Percentiles rank a stretch among this genome's conserved stretches.
phyloP scores from a whole-genome alignment of 2,329 filamentous ascomycete species.

The Chalara sp. region DNA sequence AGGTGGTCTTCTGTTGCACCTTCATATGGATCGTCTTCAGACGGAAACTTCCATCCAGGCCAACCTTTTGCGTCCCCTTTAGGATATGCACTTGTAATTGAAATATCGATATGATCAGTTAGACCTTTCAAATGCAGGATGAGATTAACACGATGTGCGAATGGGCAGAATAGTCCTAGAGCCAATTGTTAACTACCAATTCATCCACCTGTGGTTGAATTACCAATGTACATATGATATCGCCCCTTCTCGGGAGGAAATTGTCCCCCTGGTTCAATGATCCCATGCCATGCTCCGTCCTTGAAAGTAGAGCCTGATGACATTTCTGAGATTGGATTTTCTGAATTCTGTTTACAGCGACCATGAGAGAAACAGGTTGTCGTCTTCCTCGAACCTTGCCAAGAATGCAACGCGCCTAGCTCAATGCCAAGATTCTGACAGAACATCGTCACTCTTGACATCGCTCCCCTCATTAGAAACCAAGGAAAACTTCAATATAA shows the following conservation, averaged over 20 bases:
- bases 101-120: conserved; percentile 53
- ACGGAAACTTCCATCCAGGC: conserved; percentile 12
- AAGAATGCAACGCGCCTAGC: no score
- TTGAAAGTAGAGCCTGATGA: conserved; percentile 11
- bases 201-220: no score
- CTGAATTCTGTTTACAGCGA: no score
- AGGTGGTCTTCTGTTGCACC: conserved; percentile 6
- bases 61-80: not conserved
- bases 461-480: no score
- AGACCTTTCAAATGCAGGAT: conserved; percentile 84
- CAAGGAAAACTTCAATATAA: no score
- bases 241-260: conserved; percentile 74
- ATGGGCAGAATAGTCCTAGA: conserved; percentile 16
- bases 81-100: not conserved
- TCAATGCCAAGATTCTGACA: no score
- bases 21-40: conserved; percentile 1
- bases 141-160: conserved; percentile 72
- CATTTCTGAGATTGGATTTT: no score
- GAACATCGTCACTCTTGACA: no score
- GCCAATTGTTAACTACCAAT: no score
- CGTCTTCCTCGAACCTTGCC: no score
- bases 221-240: conserved; percentile 84
- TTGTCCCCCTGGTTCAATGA: conserved; percentile 12
- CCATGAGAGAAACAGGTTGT: no score
- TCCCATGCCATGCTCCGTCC: conserved; percentile 19